phyloP scores from a whole-genome alignment of 2,329 filamentous ascomycete species.

The Calonectria pauciramosa region DNA sequence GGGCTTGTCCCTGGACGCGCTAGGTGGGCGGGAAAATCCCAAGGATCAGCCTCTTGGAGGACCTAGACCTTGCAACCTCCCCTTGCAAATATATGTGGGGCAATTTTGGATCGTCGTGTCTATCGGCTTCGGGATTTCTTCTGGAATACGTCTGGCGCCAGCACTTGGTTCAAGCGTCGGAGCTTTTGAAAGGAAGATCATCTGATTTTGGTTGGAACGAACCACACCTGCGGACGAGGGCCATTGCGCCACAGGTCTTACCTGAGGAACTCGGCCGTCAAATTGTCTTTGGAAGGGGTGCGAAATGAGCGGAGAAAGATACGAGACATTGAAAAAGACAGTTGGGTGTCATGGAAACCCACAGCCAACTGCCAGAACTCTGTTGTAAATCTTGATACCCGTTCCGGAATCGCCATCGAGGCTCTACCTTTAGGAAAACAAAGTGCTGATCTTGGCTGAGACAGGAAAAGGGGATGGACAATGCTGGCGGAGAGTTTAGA shows the following conservation, averaged over 20 bases:
- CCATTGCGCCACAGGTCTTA: slow-evolving; percentile 5
- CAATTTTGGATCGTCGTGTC: slow-evolving; percentile 15
- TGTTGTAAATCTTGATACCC: slow-evolving; percentile 14
- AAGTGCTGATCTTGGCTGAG: slow-evolving; percentile 29
- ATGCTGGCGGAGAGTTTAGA: slow-evolving; percentile 24
- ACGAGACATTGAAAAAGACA: neutral
- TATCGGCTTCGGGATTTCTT: slow-evolving; percentile 35
- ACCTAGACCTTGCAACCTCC: slow-evolving; percentile 20
- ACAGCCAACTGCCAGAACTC: neutral
- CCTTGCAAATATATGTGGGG: slow-evolving; percentile 7
- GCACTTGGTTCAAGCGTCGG: slow-evolving; percentile 27
- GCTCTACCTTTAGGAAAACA: slow-evolving; percentile 6
- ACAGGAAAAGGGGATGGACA: slow-evolving; percentile 22
- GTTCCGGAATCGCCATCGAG: slow-evolving; percentile 22
- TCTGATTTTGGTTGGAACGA: neutral
- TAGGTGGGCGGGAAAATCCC: slow-evolving; percentile 23
- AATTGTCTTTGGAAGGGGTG: neutral
- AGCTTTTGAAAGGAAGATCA: slow-evolving; percentile 12
- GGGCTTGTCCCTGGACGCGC: slow-evolving; percentile 6
- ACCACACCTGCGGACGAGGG: neutral
- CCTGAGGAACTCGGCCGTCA: neutral
- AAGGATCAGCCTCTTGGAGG: slow-evolving; percentile 6
- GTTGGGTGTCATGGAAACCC: neutral
- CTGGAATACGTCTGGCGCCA: slow-evolving; percentile 23
- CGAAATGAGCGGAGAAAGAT: neutral